Evolutionary conservation across 2,329 filamentous ascomycete genomes (phyloP).

Genomic region (Curvularia sp.): DNA sequence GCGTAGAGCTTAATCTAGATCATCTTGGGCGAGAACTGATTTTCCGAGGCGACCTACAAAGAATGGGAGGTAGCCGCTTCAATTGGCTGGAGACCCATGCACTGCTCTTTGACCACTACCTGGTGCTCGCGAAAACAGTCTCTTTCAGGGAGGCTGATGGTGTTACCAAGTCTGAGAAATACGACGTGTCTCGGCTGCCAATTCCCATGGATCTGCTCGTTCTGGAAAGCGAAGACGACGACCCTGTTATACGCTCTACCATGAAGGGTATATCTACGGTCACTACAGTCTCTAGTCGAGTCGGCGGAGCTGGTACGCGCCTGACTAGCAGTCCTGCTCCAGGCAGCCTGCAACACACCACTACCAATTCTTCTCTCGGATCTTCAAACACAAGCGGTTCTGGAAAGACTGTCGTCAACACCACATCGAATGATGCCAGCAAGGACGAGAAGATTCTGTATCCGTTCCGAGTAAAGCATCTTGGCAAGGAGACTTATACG

Average conservation of each 20-base stretch:
- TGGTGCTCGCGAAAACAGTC: constrained; percentile 85
- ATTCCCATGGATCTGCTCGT: constrained; percentile 97
- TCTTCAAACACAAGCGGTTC: constrained; percentile 61
- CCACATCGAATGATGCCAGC: constrained; percentile 59
- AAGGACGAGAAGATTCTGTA: constrained; percentile 83
- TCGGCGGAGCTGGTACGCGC: constrained; percentile 60
- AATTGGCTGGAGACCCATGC: constrained; percentile 94
- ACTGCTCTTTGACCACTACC: constrained; percentile 93
- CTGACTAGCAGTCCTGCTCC: constrained; percentile 52
- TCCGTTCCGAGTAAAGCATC: constrained; percentile 93
- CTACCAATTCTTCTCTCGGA: constrained; percentile 68
- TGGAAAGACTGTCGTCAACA: constrained; percentile 57
- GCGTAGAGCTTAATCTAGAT: constrained; percentile 85
- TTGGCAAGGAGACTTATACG: constrained; percentile 92
- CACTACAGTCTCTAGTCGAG: constrained; percentile 54
- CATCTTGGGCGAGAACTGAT: constrained; percentile 93
- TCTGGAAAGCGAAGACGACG: constrained; percentile 90
- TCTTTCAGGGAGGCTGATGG: constrained; percentile 71
- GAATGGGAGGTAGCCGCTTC: constrained; percentile 87
- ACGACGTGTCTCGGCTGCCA: constrained; percentile 92
- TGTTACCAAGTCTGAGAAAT: constrained; percentile 78
- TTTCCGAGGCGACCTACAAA: constrained; percentile 84
- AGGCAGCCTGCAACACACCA: constrained; percentile 69
- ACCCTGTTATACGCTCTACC: constrained; percentile 81
- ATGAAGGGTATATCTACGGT: constrained; percentile 73